Evolutionary conservation across 2,329 filamentous ascomycete genomes (phyloP).

Genomic region (Podosphaera aphanis): DNA sequence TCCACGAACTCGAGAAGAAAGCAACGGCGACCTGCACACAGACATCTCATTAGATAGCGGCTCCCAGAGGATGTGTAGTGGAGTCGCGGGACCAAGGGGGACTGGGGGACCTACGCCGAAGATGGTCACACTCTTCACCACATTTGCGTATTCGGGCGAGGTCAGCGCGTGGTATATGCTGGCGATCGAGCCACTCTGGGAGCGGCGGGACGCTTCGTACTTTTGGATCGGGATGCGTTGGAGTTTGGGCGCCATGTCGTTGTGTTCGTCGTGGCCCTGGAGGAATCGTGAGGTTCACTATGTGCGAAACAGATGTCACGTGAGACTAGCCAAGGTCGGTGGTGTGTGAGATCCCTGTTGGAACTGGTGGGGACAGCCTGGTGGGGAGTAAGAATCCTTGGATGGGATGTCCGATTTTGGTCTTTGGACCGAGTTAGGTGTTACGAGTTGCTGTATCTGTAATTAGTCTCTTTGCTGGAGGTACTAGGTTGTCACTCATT

Average conservation of each 20-base stretch:
- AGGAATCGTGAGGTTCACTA: no score
- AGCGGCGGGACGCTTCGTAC: constrained; percentile 19
- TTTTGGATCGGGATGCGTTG: constrained; percentile 28
- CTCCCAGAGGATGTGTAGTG: not conserved
- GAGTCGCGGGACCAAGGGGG: not conserved
- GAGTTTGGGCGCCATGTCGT: constrained; percentile 38
- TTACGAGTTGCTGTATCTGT: no score
- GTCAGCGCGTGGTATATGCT: constrained; percentile 38
- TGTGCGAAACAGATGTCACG: no score
- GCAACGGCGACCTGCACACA: constrained; percentile 33
- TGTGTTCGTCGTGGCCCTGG: not conserved
- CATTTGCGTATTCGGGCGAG: constrained; percentile 41
- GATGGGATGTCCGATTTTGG: no score
- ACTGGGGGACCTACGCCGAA: constrained; percentile 34
- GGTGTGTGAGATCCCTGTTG: no score
- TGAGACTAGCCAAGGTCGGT: no score
- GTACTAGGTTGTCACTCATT: no score
- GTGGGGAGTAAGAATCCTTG: no score
- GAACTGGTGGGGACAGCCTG: no score
- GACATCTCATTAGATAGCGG: not conserved
- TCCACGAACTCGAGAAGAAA: constrained; percentile 43
- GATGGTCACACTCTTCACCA: constrained; percentile 42
- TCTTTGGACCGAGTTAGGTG: no score
- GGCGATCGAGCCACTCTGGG: constrained; percentile 28
- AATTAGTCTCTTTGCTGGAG: no score